phyloP scores from a whole-genome alignment of 2,329 filamentous ascomycete species.

The Coniochaeta sp. region DNA sequence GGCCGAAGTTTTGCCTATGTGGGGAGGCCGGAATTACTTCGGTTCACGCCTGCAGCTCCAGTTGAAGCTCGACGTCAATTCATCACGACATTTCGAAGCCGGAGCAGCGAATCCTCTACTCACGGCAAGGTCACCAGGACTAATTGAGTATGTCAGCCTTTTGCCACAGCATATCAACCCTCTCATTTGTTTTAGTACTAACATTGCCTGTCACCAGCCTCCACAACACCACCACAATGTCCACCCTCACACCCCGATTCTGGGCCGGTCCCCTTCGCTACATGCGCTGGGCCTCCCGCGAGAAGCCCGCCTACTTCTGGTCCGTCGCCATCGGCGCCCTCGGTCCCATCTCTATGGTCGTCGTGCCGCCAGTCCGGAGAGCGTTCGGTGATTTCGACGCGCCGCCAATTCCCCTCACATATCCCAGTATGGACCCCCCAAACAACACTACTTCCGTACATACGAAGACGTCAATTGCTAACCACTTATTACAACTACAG shows the following conservation, averaged over 20 bases:
- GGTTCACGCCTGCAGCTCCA: neutral
- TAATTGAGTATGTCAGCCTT: conserved; percentile 5
- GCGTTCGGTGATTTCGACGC: conserved; percentile 68
- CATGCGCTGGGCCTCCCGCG: conserved; percentile 78
- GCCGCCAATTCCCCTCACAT: conserved; percentile 74
- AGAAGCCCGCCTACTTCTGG: conserved; percentile 89
- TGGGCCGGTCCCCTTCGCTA: conserved; percentile 79
- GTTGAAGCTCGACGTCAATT: neutral
- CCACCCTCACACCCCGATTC: conserved; percentile 63
- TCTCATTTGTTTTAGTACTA: neutral
- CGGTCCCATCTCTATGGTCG: conserved; percentile 64
- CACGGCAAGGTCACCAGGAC: neutral
- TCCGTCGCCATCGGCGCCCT: conserved; percentile 65
- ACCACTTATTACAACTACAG: conserved; percentile 24
- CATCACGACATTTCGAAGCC: neutral
- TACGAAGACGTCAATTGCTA: neutral
- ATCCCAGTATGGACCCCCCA: conserved; percentile 72
- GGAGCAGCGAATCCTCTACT: neutral
- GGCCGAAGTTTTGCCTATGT: neutral
- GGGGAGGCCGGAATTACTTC: neutral
- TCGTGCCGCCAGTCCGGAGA: conserved; percentile 67
- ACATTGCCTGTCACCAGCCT: neutral
- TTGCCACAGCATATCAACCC: too few relatives aligned
- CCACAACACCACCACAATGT: conserved; percentile 40
- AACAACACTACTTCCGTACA: too few relatives aligned